Percentiles rank a stretch among this genome's conserved stretches.
Evolutionary conservation across 2,329 filamentous ascomycete genomes (phyloP).

Genomic region (Penicillium sp.): DNA sequence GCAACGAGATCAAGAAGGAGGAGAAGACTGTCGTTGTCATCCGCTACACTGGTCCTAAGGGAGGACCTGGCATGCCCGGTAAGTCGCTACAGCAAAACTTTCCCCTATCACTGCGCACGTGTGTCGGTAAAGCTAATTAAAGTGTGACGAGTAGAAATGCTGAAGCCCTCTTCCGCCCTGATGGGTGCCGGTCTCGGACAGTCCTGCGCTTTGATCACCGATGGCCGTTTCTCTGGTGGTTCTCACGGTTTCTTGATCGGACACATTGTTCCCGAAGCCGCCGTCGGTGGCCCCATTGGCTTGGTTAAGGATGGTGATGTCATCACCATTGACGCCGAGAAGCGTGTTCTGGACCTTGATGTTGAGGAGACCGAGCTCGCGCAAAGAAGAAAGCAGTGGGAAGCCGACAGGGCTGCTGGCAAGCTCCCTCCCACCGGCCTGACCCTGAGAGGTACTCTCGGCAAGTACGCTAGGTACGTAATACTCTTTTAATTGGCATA

Average conservation of each 20-base stretch:
- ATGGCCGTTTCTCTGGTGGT: constrained; percentile 78
- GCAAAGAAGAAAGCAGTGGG: constrained; percentile 52
- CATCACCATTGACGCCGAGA: constrained; percentile 77
- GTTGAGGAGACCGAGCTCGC: constrained; percentile 58
- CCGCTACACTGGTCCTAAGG: constrained; percentile 65
- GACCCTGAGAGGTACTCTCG: constrained; percentile 56
- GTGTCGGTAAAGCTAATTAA: too few relatives aligned
- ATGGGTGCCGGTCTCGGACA: constrained; percentile 64
- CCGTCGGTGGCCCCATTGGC: constrained; percentile 76
- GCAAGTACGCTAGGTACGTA: constrained; percentile 65
- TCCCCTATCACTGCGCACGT: too few relatives aligned
- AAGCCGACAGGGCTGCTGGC: constrained; percentile 35
- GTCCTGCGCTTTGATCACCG: constrained; percentile 63
- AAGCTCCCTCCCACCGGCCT: constrained; percentile 45
- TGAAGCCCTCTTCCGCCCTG: constrained; percentile 62
- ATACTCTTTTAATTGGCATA: too few relatives aligned
- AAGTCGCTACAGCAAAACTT: too few relatives aligned
- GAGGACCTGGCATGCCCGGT: constrained; percentile 60
- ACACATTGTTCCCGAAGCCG: constrained; percentile 82
- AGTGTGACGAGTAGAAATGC: constrained; percentile 60
- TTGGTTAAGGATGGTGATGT: constrained; percentile 69
- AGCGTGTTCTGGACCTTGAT: constrained; percentile 56
- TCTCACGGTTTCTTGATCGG: constrained; percentile 87
- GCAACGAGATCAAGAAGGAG: constrained; percentile 61
- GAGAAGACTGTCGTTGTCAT: constrained; percentile 71